Evolutionary conservation across 2,329 filamentous ascomycete species (phyloP), one percentile per base, ranked within the genome.

Genomic region (Stemphylium lycopersici): DNA sequence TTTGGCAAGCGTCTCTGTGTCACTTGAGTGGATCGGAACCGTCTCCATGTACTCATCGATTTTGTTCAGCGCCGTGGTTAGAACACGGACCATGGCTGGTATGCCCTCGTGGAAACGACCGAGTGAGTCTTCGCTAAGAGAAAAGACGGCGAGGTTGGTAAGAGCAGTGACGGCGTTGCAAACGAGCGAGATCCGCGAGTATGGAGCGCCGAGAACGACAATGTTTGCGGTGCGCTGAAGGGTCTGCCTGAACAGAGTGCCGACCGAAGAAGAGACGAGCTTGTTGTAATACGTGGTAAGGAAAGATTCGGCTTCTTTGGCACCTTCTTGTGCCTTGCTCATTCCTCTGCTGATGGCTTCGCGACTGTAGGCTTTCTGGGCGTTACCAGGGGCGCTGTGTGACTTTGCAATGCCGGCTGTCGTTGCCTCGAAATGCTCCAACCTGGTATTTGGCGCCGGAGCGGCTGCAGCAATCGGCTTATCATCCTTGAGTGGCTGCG

Each of bases 61-160:
- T 61, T 86, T 86, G 49, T 79, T 82, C 51, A 92, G 87, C 0
- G 90, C 86, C 0, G 73, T 65, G 0, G 90, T 93, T 56, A 96
- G 84, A 1, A 86, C 85, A 41, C 88, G 84, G 45, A 97, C 85
- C 52, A 96, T 87, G 43, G 77, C 78, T 1, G 90, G 85, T 2
- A 98, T 86, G 60, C 95, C 90, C 38, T 87, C 82, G 62, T 96
- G 89, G n/a, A 96, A 93, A 63, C 90, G 90, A 12, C 93, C 93
- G 69, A 87, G 95, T 41, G 83, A 83, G 71, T 98, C 93, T 74
- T 98, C 93, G 3, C 80, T 79, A 48, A 97, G 77, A 73, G 90
- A 93, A 58, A 84, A 84, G 3, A 91, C 83, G 0, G 90, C 84
- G 24, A 98, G 81, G 44, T 83, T 81, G 11, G 85, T 86, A 34